phyloP scores from a whole-genome alignment of 441 rosid genomes.

The Rhodomyrtus psidioides region DNA sequence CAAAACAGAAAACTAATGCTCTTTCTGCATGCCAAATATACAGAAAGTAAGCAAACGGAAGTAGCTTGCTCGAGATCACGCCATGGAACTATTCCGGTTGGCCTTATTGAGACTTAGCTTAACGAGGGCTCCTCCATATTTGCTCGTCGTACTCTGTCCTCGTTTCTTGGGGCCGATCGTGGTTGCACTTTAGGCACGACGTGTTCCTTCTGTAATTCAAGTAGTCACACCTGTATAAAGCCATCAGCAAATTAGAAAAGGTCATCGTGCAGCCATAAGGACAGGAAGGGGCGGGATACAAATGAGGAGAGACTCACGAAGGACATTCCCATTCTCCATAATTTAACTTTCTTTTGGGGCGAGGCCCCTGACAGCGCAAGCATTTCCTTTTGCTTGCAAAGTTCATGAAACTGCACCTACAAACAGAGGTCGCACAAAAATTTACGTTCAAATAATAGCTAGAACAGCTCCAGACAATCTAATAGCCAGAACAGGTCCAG shows the following conservation, averaged over 20 bases:
- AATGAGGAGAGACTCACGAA: constrained; percentile 38
- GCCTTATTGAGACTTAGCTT: neutral
- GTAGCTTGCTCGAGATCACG: neutral
- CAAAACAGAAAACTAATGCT: neutral
- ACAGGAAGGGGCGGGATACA: neutral
- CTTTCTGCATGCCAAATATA: neutral
- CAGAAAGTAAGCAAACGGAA: neutral
- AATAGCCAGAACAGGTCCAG: neutral
- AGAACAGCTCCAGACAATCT: neutral
- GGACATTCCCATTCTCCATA: constrained; percentile 97
- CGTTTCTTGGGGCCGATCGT: constrained; percentile 33
- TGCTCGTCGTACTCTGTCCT: constrained; percentile 22
- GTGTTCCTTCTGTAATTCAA: constrained; percentile 58
- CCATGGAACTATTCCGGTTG: neutral
- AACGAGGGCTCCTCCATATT: constrained; percentile 11
- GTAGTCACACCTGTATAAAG: constrained; percentile 58
- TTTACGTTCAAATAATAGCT: neutral
- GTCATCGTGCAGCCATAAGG: neutral
- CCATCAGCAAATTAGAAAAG: neutral
- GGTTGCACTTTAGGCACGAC: constrained; percentile 57
- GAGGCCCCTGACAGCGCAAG: constrained; percentile 41
- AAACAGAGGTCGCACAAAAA: neutral
- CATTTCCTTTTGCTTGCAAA: constrained; percentile 76
- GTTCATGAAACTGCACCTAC: constrained; percentile 93
- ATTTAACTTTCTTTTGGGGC: constrained; percentile 50